phyloP scores from a whole-genome alignment of 2,329 filamentous ascomycete genomes.

The Arthrobotrys conoides region DNA sequence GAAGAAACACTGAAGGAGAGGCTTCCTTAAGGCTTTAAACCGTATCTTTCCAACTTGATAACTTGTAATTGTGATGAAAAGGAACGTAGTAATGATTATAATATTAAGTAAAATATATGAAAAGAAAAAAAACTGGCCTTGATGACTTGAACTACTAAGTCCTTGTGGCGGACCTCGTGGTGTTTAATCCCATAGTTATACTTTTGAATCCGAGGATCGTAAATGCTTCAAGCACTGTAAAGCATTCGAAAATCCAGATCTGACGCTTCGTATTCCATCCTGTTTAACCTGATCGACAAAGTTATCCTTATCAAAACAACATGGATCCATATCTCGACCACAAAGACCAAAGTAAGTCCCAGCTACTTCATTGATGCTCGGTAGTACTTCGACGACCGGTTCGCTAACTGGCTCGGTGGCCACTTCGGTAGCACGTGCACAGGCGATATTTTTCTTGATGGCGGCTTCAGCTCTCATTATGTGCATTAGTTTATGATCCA shows the following conservation, averaged over 20 bases:
- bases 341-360: slow-evolving; percentile 5
- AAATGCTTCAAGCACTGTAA: not conserved
- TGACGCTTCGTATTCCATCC: not conserved
- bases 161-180: too few relatives aligned
- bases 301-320: not conserved
- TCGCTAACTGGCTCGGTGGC: too few relatives aligned
- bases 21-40: slow-evolving; percentile 11
- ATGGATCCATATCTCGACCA: not conserved
- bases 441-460: too few relatives aligned
- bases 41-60: not conserved
- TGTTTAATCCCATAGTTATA: too few relatives aligned
- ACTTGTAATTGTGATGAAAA: not conserved
- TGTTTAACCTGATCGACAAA: not conserved
- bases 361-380: not conserved
- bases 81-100: not conserved
- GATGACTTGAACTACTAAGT: too few relatives aligned
- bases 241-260: not conserved
- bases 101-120: not conserved
- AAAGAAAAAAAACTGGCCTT: too few relatives aligned
- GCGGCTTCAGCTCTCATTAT: too few relatives aligned
- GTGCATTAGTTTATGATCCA: too few relatives aligned
- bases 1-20: slow-evolving; percentile 28
- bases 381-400: not conserved
- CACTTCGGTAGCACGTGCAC: too few relatives aligned
- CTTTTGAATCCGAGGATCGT: not conserved